Evolutionary conservation across 208 protist genomes (phyloP).

Genomic region (Acanthamoeba rhysodes): DNA sequence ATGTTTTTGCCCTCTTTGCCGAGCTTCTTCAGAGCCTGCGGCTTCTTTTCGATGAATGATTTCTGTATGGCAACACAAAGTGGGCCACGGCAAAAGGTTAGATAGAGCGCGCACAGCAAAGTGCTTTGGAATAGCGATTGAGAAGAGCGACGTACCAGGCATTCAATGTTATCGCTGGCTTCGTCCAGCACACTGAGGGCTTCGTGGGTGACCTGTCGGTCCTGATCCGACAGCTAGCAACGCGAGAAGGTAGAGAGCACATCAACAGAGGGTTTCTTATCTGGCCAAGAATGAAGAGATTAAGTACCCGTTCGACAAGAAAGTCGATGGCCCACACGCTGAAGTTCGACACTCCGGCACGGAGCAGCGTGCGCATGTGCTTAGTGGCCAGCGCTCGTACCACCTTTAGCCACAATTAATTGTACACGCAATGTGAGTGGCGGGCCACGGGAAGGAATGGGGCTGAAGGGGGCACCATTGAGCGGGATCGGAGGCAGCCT

Average conservation of each 20-base stretch:
- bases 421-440: background rate
- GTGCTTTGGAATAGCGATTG: background rate
- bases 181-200: conserved; percentile 85
- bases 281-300: background rate
- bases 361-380: conserved; percentile 80
- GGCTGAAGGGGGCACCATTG: background rate
- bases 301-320: conserved; percentile 71
- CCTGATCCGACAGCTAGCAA: conserved; percentile 79
- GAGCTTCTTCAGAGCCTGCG: background rate
- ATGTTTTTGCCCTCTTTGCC: conserved; percentile 72
- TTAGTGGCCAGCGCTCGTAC: conserved; percentile 75
- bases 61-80: background rate
- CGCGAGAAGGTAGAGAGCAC: background rate
- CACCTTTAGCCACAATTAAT: background rate
- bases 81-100: background rate
- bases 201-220: conserved; percentile 74
- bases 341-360: conserved; percentile 84
- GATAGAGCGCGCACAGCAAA: background rate
- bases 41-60: conserved; percentile 70
- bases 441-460: background rate
- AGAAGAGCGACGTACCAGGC: conserved; percentile 69
- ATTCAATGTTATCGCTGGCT: conserved; percentile 80
- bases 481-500: background rate
- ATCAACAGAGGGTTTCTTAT: background rate
- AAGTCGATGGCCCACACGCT: conserved; percentile 82